phyloP scores from a whole-genome alignment of 768 basidiomycete genomes.

The Phanerochaete carnosa region DNA sequence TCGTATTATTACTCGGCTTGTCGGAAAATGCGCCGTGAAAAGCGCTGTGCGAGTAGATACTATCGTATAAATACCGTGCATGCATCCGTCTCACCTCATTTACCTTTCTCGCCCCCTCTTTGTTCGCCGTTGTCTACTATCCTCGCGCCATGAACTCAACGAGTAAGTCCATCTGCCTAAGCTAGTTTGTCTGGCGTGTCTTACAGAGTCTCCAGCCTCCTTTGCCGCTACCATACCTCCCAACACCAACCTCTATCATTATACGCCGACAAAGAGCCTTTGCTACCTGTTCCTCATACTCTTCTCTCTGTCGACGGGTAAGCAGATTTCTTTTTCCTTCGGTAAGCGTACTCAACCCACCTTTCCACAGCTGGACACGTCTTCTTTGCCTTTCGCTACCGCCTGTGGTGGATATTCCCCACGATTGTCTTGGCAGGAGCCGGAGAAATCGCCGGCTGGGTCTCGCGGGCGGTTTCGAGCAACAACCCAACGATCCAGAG shows the following conservation, averaged over 20 bases:
- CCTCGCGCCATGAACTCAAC: background rate
- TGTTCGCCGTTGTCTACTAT: background rate
- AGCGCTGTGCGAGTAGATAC: background rate
- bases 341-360: background rate
- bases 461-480: conserved; percentile 31
- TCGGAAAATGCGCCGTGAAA: background rate
- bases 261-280: conserved; percentile 35
- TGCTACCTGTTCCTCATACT: conserved; percentile 34
- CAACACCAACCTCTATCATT: conserved; percentile 23
- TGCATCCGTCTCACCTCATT: background rate
- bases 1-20: background rate
- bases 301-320: conserved; percentile 29
- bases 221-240: background rate
- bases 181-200: background rate
- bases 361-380: conserved; percentile 19
- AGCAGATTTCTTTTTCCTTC: background rate
- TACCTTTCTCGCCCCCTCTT: background rate
- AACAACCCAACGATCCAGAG: conserved; percentile 18
- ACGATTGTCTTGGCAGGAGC: conserved; percentile 30
- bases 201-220: background rate
- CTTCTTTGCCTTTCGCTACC: conserved; percentile 25
- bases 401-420: conserved; percentile 33
- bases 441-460: conserved; percentile 37
- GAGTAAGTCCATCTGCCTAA: background rate
- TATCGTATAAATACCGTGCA: background rate